Percentiles rank a stretch among this genome's conserved stretches.
Conservation (phyloP, 148 eudicot genomes). For the Amaranthus hypochondriacus region DNA sequence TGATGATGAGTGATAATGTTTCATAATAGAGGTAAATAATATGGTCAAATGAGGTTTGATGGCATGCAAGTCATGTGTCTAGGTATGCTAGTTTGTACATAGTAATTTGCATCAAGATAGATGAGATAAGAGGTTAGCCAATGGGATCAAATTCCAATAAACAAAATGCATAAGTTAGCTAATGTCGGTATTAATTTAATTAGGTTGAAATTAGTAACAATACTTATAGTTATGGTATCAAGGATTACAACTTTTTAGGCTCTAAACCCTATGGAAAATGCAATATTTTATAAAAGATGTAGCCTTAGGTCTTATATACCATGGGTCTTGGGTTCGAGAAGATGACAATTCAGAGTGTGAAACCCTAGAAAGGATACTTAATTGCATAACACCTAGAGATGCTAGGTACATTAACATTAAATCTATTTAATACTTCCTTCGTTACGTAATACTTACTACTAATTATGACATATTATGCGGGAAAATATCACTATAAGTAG, state of each 20-base stretch:
- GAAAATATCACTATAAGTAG: too few relatives aligned
- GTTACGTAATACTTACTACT: too few relatives aligned
- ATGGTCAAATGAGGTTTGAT: not conserved
- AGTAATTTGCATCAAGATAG: constrained; percentile 17
- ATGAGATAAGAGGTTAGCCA: constrained; percentile 2
- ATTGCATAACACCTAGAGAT: constrained; percentile 25
- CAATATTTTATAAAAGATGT: not conserved
- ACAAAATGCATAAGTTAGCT: constrained; percentile 1
- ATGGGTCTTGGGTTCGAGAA: constrained; percentile 9
- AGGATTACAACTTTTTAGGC: constrained; percentile 3
- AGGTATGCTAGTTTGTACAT: not conserved
- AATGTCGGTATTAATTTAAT: constrained; percentile 3
- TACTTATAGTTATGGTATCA: not conserved
- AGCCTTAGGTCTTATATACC: constrained; percentile 2
- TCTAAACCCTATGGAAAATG: constrained; percentile 4
- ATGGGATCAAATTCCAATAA: constrained; percentile 17
- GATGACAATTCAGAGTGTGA: constrained; percentile 11
- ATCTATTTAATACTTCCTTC: too few relatives aligned
- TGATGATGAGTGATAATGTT: too few relatives aligned
- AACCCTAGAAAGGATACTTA: constrained; percentile 1
- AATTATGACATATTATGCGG: too few relatives aligned
- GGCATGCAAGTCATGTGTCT: constrained; percentile 13
- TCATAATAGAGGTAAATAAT: too few relatives aligned
- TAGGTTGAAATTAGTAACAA: constrained; percentile 4
- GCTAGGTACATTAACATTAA: not conserved